A percentile compares a stretch with the other conserved stretches of the same genome.
phyloP scores from a whole-genome alignment of 1,284 basidiomycete genomes.

The Boletellus dicymbophilus region DNA sequence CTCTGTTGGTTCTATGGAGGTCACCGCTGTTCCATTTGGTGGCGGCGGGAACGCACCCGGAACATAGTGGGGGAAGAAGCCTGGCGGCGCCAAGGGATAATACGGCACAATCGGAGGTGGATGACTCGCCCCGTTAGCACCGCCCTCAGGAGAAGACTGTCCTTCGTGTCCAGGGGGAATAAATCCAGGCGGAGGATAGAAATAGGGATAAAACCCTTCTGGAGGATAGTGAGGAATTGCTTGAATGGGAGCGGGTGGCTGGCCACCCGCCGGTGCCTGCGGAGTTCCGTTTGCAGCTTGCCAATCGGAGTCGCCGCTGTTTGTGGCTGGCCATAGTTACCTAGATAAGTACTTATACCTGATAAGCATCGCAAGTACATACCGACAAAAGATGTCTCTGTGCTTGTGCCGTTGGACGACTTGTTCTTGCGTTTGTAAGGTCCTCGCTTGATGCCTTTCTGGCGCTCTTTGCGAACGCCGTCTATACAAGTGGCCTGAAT shows the following conservation, averaged over 20 bases:
- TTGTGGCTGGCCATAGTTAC: slow-evolving; percentile 14
- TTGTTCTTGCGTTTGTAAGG: slow-evolving; percentile 82
- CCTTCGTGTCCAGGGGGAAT: slow-evolving; percentile 43
- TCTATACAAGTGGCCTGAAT: slow-evolving; percentile 70
- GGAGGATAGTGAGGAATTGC: slow-evolving; percentile 42
- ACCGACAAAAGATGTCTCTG: slow-evolving; percentile 23
- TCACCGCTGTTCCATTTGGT: slow-evolving; percentile 24
- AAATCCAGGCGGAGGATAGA: slow-evolving; percentile 47
- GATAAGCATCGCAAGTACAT: slow-evolving; percentile 10
- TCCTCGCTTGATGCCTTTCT: slow-evolving; percentile 84
- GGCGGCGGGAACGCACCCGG: slow-evolving; percentile 31
- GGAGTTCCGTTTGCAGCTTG: slow-evolving; percentile 28
- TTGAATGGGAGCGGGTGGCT: slow-evolving; percentile 40
- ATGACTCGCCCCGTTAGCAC: slow-evolving; percentile 42
- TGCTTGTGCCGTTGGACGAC: slow-evolving; percentile 21
- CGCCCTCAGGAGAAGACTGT: slow-evolving; percentile 42
- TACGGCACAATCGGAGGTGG: slow-evolving; percentile 45
- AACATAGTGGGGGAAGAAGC: slow-evolving; percentile 36
- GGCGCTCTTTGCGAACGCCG: slow-evolving; percentile 79
- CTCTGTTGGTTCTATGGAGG: slow-evolving; percentile 31
- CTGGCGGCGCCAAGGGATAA: slow-evolving; percentile 41
- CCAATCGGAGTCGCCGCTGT: slow-evolving; percentile 36
- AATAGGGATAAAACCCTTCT: slow-evolving; percentile 58
- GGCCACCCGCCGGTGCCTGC: slow-evolving; percentile 28
- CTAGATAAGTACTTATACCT: slow-evolving; percentile 14